Evolutionary conservation across 1,139 yeast genomes (phyloP).

Genomic region (Blastobotrys proliferans): DNA sequence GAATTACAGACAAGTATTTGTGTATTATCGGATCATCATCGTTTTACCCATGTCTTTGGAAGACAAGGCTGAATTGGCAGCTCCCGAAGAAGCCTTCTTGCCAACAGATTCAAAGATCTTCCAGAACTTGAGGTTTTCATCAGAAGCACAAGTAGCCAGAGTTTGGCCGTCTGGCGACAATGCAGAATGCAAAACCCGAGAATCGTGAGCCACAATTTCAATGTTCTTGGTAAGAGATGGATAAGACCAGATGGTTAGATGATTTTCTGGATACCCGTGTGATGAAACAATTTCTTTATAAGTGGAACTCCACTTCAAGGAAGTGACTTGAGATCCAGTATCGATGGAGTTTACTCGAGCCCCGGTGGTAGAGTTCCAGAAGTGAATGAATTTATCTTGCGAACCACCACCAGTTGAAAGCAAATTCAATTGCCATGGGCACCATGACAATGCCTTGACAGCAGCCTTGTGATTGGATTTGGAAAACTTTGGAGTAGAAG

Average conservation of each 20-base stretch:
- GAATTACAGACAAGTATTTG: too few species aligned
- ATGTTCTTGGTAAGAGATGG: constrained; percentile 87
- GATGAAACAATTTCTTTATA: constrained; percentile 88
- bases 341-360: constrained; percentile 81
- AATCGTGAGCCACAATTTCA: constrained; percentile 86
- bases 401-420: constrained; percentile 98
- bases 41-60: constrained; percentile 39
- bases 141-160: constrained; percentile 93
- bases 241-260: constrained; percentile 77
- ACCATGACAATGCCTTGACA: constrained; percentile 93
- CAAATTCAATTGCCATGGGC: constrained; percentile 78
- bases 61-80: constrained; percentile 26
- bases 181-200: constrained; percentile 78
- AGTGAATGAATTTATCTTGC: constrained; percentile 81
- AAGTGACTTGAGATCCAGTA: constrained; percentile 91
- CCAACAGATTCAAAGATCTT: constrained; percentile 68
- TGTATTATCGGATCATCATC: constrained; percentile 42
- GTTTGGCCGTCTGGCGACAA: constrained; percentile 88
- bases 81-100: constrained; percentile 28
- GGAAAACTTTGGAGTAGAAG: constrained; percentile 65
- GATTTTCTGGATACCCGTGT: constrained; percentile 89
- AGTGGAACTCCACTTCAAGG: constrained; percentile 83
- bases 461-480: constrained; percentile 88
- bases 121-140: constrained; percentile 95
- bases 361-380: constrained; percentile 95